phyloP scores from a whole-genome alignment of 306 rosid species.

The Mimosa pudica region DNA sequence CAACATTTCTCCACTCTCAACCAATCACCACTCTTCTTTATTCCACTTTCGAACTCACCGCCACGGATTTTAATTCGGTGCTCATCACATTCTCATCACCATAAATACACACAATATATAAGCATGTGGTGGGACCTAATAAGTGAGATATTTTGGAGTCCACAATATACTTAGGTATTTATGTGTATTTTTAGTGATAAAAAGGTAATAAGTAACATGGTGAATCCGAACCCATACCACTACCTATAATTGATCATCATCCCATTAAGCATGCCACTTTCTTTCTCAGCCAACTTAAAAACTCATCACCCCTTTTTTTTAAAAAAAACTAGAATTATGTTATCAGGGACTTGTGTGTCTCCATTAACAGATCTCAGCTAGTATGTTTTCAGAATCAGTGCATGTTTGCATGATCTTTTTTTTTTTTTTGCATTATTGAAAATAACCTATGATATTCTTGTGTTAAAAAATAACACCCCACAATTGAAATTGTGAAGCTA shows the following conservation, averaged over 20 bases:
- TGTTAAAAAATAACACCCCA: no score
- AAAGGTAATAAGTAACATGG: no score
- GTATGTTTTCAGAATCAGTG: not conserved
- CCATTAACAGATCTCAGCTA: not conserved
- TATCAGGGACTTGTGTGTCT: not conserved
- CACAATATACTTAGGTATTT: no score
- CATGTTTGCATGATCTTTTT: not conserved
- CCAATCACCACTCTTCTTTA: conserved; percentile 20
- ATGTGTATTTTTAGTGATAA: no score
- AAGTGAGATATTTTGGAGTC: no score
- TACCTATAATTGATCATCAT: conserved; percentile 29
- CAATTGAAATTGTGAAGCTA: not conserved
- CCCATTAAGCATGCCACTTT: not conserved
- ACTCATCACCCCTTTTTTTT: not conserved
- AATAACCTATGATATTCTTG: not conserved
- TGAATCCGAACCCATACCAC: not conserved
- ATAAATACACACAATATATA: no score
- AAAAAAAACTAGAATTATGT: not conserved
- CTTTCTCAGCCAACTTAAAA: conserved; percentile 18
- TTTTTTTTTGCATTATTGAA: not conserved
- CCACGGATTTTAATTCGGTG: no score
- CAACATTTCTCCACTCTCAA: conserved; percentile 30
- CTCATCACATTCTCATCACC: no score
- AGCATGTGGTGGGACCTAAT: no score
- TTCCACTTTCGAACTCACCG: not conserved